Percentiles rank a stretch among this genome's conserved stretches.
phyloP scores from a whole-genome alignment of 2,329 filamentous ascomycete species.

The Orbilia brochopaga region DNA sequence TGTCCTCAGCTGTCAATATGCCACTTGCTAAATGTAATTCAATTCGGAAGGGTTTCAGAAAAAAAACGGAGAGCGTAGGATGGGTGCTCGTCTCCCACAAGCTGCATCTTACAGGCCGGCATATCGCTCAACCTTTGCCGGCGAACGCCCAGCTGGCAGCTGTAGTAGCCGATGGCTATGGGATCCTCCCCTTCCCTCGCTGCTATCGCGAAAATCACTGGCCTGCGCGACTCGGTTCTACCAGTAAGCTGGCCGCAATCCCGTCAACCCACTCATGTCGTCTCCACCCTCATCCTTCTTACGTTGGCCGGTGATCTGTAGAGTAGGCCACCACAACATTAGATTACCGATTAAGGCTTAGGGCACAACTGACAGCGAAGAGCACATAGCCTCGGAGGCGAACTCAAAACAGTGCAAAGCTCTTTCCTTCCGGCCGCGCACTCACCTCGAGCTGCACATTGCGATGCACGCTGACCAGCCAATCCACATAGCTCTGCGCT shows the following conservation, averaged over 20 bases:
- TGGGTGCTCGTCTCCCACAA: background rate
- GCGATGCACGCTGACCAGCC: constrained; percentile 93
- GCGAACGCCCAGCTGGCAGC: background rate
- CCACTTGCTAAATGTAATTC: background rate
- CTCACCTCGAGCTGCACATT: constrained; percentile 86
- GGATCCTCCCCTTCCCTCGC: background rate
- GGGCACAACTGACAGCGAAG: background rate
- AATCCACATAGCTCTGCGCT: constrained; percentile 97
- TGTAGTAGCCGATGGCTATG: background rate
- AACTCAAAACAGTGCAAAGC: constrained; percentile 38
- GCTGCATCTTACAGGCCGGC: constrained; percentile 1
- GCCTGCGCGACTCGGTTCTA: constrained; percentile 56
- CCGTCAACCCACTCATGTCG: constrained; percentile 64
- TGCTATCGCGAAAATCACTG: constrained; percentile 3
- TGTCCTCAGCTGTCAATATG: background rate
- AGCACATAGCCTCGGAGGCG: no score
- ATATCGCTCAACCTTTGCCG: constrained; percentile 10
- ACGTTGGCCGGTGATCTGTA: constrained; percentile 70
- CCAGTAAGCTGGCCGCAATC: constrained; percentile 68
- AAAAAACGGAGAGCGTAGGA: background rate
- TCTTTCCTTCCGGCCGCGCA: constrained; percentile 49
- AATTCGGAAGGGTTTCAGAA: background rate
- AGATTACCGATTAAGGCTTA: no score
- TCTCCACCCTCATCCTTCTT: constrained; percentile 69
- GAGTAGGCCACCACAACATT: constrained; percentile 13